Evolutionary conservation across 495 filamentous ascomycete species (phyloP), one percentile per base, ranked within the genome.

Genomic region (Talaromyces wortmannii): DNA sequence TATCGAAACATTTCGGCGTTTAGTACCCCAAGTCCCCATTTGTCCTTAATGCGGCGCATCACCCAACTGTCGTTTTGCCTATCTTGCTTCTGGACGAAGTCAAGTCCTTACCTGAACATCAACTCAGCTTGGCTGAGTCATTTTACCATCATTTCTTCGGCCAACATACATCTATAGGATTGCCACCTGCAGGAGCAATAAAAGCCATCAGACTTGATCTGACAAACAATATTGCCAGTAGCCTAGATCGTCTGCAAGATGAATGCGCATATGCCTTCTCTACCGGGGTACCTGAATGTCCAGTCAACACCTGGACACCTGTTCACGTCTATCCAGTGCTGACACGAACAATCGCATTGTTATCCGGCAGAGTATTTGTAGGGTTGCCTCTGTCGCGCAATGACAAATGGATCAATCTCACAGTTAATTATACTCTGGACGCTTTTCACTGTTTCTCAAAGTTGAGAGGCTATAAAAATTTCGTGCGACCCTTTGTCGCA

Each of bases 351-450:
- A 36, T 36, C 33, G 33, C 33, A 36, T 36, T 36, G 33, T 36
- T 36, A 36, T 36, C 33, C 33, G 33, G 33, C 33, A 6, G 33
- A 36, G 64, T 80, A 5, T 85, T 85, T 50, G 66, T 84, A 50
- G 84, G 83, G 15, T 58, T 71, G 7, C 69, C 75, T 7, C 58
- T 82, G 45, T 78, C 77, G 57, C 75, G 78, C 2, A 64, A 80
- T 18, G 65, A 77, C 48, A 75, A 80, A 15, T 87, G 85, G 72
- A 62, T 85, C 16, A 61, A 78, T 31, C 67, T 76, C 5, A 77
- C 81, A 4, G 76, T 83, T 57, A 77, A 73, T 33, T 87, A 81
- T 61, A 82, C 83, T 6, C 55, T 81, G 16, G 72, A 83, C 46
- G 57, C 78, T 5, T 77, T 81, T 36, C 55, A 31, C 42, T 8